These are phyloP conservation scores for Cordyceps javanica DNA, from an alignment of 2,329 filamentous ascomycete species.

Conservation along the genomic window DNA sequence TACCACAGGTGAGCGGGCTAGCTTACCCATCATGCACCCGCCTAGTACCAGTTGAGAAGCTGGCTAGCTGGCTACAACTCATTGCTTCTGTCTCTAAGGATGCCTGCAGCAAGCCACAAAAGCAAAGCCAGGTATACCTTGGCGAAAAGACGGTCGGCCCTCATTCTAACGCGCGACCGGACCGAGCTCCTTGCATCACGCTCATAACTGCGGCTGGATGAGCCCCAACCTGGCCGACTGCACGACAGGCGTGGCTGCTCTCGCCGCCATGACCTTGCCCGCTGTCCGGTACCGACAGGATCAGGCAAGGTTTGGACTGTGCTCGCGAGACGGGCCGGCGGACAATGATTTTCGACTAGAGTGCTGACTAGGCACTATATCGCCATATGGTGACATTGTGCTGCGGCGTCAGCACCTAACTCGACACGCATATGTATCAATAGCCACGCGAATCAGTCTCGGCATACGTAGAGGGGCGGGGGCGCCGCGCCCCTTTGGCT, in stretches of 20 bases:
- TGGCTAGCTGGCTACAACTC: not conserved
- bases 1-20: not conserved
- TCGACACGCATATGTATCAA: not conserved
- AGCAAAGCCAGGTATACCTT: not conserved
- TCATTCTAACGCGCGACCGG: not conserved
- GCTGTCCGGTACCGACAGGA: no score
- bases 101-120: not conserved
- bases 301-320: no score
- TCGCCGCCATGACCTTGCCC: not conserved
- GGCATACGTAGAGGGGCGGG: no score
- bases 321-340: no score
- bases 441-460: not conserved
- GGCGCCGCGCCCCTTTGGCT: not conserved
- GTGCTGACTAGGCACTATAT: slow-evolving; percentile 3
- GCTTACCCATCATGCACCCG: not conserved
- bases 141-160: not conserved
- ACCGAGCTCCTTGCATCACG: no score
- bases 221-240: no score
- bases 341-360: not conserved
- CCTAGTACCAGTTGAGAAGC: not conserved
- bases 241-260: not conserved
- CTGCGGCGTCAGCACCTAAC: not conserved
- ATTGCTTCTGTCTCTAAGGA: not conserved
- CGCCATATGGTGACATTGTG: not conserved
- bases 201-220: no score